Base-by-base conservation (phyloP, 1,284 basidiomycete species). In the Cryptococcus hybrid region DNA sequence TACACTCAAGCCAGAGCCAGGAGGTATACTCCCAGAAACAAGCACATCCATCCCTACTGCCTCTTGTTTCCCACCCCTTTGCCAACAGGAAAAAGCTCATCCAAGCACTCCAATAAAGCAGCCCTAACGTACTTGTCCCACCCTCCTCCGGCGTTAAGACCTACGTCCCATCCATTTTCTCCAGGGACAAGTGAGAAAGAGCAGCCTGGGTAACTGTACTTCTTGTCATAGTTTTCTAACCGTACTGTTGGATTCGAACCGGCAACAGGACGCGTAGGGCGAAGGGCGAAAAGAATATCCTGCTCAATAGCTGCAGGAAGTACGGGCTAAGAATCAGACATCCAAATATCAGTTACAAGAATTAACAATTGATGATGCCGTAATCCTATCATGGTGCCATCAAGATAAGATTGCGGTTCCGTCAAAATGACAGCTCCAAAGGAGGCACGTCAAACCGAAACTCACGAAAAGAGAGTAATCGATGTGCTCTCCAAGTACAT, bases 91-190 rank as follows among this genome's bases (percentile, higher is more conserved):
- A 65, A 72, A 51, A 62, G 68, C 50, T 55, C 52, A 13, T 60
- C 62, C 1, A 68, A 55, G 46, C 66, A 68, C 57, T 71, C 68
- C 38, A 65, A 50, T 12, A 71, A 53, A 1, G 64, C 66, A 86
- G 11, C 89, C 72, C 91, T 91, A 67, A 92, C 85, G 73, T 92
- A 92, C 70, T 87, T 89, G 69, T 89, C 88, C 91, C 90, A 92
- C 55, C 87, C 79, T 38, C 89, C 78, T 63, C 87, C 84, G 35
- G 81, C 80, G 46, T 83, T 85, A 66, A 88, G 64, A 6, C 86
- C 85, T 13, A 92, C 78, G 65, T 87, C 81, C 88, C 88, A 90
- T n/a, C 45, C 80, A 36, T 48, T 38, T 40, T 12, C 18, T 34
- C n/a, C n/a, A 38, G 18, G 11, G 39, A 43, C 50, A 24, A 53